Evolutionary conservation across 345 rosid genomes (phyloP), one percentile per base, ranked within the genome.

Genomic region (Litchi chinensis): DNA sequence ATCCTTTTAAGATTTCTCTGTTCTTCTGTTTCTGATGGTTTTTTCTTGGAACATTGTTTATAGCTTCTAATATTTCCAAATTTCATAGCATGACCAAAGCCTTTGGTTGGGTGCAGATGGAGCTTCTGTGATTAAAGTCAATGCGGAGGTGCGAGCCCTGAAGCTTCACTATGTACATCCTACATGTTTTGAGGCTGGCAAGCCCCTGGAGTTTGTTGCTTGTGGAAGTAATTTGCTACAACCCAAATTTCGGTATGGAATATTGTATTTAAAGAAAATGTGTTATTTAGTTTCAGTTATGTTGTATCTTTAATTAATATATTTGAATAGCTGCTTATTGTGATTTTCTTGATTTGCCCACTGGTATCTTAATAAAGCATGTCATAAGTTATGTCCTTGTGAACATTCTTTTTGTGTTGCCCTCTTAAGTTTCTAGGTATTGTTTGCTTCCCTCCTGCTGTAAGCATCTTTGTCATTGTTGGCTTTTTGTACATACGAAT

Each of bases 151-250:
- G 73, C 87, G 40, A 65, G 86, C 92, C 26, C 98, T 98, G 3
- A 88, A 85, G 82, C 97, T 94, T 86, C 97, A 93, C 80, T 91
- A 83, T 86, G 93, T 96, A 80, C 86, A 92, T 83, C 98, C 99
- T 66, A 80, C 83, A 76, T 93, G 88, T 86, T 94, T 96, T 86
- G 98, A 93, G 90, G 97, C 97, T 79, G 98, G 98, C 80, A 90
- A 87, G 80, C 97, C 98, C 59, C 84, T 94, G 66, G 97, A 96
- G 82, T 85, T 96, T 75, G 80, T 93, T 86, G 94, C 89, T 75
- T 94, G 98, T 76, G 99, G 99, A 79, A 87, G 89, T 74, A 93
- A 93, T 84, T 85, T 94, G 73, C 74, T 83, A 83, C 97, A 91
- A 73, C 82, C 92, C 73, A 90, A 91, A 77, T 88, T 87, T 78